Base-by-base conservation (phyloP, 129 eudicot genomes). In the Chrysanthemum seticuspe region DNA sequence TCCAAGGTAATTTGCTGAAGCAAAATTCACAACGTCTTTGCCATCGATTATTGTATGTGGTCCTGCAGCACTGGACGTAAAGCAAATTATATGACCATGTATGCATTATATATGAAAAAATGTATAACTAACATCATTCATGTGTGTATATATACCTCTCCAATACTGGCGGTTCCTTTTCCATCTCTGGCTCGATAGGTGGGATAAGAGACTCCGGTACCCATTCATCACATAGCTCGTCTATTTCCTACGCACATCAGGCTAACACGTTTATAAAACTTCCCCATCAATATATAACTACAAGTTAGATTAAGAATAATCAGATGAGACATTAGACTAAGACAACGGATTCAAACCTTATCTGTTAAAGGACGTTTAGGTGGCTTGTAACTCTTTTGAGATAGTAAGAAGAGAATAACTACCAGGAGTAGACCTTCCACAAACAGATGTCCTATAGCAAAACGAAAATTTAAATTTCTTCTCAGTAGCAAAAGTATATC, bases 331-430 rank as follows among this genome's bases (percentile, higher is more conserved):
- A 14, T 36, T 23, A 50, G 45, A 40, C 9, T 76, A 21, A 67
- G 31, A 18, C 19, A 52, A 45, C 10, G 45, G 21, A 31, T 21
- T 21, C 27, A 6, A 50, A 93, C 96, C 98, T 90, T 88, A 70
- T 84, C 63, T 31, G 96, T 90, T 78, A 93, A 79, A 11, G 97
- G 96, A 16, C 92, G 87, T 68, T 90, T 93, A 31, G 98, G 98
- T 74, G 98, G 98, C 83, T 84, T 89, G 74, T 93, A 93, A 87
- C 98, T 93, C 83, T 93, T 93, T 71, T 85, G 97, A 51, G 96
- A 82, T 4, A 93, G 82, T 40, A 93, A 83, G 76, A 85, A 87
- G 70, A 93, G 73, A 71, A 93, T 93, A 50, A 93, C 98, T 23
- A 93, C 89, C 0, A 90, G 64, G 44, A 93, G 96, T 76, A 93